These are phyloP conservation scores for California macrophylla DNA, from an alignment of 441 rosid genomes.

Conservation along the genomic window DNA sequence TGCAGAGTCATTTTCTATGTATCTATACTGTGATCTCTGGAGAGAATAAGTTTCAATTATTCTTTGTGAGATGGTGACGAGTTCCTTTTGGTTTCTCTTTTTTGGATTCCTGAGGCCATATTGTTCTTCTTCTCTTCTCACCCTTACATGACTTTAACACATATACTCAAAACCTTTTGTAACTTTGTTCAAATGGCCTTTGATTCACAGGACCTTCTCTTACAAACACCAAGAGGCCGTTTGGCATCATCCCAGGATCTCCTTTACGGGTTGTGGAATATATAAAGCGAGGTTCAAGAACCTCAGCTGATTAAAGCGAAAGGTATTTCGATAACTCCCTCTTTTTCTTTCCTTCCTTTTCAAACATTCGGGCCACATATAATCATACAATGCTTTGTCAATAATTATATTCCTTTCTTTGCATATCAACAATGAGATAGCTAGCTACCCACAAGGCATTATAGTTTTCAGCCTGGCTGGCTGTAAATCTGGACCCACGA, in stretches of 20 bases:
- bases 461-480: constrained; percentile 16
- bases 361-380: constrained; percentile 66
- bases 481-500: constrained; percentile 26
- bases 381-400: constrained; percentile 20
- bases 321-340: constrained; percentile 33
- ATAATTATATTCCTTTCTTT: constrained; percentile 57
- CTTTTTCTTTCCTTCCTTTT: constrained; percentile 51
- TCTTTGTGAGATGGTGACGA: constrained; percentile 35
- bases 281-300: constrained; percentile 48
- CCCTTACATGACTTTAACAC: constrained; percentile 30
- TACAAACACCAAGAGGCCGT: neutral
- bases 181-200: constrained; percentile 55
- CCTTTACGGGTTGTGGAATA: constrained; percentile 53
- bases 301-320: constrained; percentile 58
- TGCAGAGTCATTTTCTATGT: neutral
- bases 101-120: neutral
- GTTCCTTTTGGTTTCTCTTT: neutral
- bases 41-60: constrained; percentile 9
- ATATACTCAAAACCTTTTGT: neutral
- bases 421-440: constrained; percentile 26
- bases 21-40: neutral
- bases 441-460: constrained; percentile 1
- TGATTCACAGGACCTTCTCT: constrained; percentile 53
- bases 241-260: constrained; percentile 75
- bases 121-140: constrained; percentile 2